These are phyloP conservation scores for Phytopythium chamaehyphon DNA, from an alignment of 352 stramenopile genomes.

Conservation along the genomic window DNA sequence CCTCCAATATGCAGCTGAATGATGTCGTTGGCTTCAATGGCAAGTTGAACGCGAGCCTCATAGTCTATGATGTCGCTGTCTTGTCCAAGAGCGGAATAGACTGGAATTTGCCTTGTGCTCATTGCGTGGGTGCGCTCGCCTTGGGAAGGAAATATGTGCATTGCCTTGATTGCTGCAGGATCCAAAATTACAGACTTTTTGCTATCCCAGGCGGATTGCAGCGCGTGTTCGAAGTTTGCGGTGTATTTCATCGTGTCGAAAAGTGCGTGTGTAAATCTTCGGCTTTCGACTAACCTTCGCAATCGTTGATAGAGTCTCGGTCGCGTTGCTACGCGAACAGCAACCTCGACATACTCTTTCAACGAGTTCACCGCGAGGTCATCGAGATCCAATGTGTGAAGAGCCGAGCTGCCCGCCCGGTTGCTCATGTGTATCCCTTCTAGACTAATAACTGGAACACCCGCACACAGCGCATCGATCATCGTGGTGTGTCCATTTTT, in stretches of 20 bases:
- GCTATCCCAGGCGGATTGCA: conserved; percentile 47
- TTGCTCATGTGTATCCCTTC: conserved; percentile 69
- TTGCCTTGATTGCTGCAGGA: conserved; percentile 6
- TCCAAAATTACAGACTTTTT: conserved; percentile 19
- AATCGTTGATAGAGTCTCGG: conserved; percentile 25
- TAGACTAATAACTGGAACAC: conserved; percentile 68
- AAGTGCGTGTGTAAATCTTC: conserved; percentile 39
- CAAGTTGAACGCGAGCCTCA: conserved; percentile 22
- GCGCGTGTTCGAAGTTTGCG: conserved; percentile 32
- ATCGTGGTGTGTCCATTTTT: conserved; percentile 87
- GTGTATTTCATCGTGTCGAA: conserved; percentile 69
- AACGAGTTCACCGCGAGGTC: conserved; percentile 58
- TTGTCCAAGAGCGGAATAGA: conserved; percentile 33
- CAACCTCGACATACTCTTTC: conserved; percentile 81
- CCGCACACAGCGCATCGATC: conserved; percentile 73
- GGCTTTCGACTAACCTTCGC: conserved; percentile 33
- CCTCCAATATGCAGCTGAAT: conserved; percentile 70
- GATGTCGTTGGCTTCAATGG: conserved; percentile 18
- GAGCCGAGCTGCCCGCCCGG: conserved; percentile 49
- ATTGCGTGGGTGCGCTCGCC: conserved; percentile 9
- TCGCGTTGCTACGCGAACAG: conserved; percentile 44
- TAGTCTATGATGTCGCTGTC: conserved; percentile 34
- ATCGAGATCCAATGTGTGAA: conserved; percentile 45
- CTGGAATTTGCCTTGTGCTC: conserved; percentile 22
- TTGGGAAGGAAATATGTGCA: conserved; percentile 45